Conservation (phyloP, 352 stramenopile species). For the Bremia lactucae region DNA sequence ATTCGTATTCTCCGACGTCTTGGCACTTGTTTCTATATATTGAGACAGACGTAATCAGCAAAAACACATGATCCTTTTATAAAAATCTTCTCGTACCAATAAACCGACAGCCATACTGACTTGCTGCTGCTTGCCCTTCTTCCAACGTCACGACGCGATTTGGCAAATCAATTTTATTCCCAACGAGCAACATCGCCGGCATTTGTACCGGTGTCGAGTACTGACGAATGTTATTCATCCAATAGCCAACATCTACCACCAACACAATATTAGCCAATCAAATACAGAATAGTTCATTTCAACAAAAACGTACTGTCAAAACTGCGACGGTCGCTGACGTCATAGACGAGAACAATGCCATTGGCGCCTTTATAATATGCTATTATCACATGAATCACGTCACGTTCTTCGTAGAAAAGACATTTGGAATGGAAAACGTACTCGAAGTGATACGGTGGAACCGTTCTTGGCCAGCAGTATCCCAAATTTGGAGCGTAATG, state of each 20-base stretch:
- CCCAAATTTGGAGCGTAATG: conserved; percentile 90
- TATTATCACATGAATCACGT: no score
- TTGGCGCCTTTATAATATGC: conserved; percentile 92
- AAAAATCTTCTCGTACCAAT: conserved; percentile 47
- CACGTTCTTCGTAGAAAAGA: no score
- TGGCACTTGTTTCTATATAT: conserved; percentile 80
- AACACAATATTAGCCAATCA: neutral
- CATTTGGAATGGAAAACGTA: conserved; percentile 33
- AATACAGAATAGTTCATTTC: no score
- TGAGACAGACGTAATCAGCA: no score
- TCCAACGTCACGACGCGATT: conserved; percentile 72
- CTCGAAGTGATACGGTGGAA: conserved; percentile 90
- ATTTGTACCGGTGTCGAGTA: conserved; percentile 66
- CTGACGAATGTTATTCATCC: conserved; percentile 93
- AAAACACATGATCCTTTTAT: no score
- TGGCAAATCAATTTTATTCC: conserved; percentile 89
- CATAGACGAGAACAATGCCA: conserved; percentile 90
- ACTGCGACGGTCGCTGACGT: conserved; percentile 85
- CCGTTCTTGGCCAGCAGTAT: conserved; percentile 90
- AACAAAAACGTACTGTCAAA: conserved; percentile 80
- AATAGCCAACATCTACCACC: conserved; percentile 84
- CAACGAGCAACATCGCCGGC: conserved; percentile 80
- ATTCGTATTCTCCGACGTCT: conserved; percentile 83
- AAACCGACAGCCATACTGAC: conserved; percentile 80
- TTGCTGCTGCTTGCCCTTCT: conserved; percentile 67